Evolutionary conservation across 2,329 filamentous ascomycete genomes (phyloP), one percentile per base, ranked within the genome.

Genomic region (Graphilbum fragrans): DNA sequence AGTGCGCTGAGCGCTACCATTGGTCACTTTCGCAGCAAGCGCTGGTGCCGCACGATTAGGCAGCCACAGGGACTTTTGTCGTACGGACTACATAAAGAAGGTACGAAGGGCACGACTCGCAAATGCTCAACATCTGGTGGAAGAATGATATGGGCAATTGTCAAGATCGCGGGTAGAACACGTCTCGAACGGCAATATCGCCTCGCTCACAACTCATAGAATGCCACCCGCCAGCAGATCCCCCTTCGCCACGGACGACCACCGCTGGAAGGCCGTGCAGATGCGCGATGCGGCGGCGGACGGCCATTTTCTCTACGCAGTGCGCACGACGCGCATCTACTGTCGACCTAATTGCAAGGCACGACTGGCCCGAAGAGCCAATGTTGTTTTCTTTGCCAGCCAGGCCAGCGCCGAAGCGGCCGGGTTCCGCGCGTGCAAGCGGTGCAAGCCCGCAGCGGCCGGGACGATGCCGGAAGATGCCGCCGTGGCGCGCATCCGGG

Each of bases 331-430:
- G n/a, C 57, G 59, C 45, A 62, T 68, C 44, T 80, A 75, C 57
- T 80, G 77, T 53, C 67, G 75, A 2, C 74, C 76, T 2, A 73
- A 66, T 18, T 81, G 77, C 53, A 68, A 70, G 16, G 72, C 73
- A 2, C 67, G 77, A 0, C 66, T 80, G 12, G 74, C 77, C 2
- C 67, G 75, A 2, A 67, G 75, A 36, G 69, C 72, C 38, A 81
- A 81, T 38, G 66, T 80, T 4, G 54, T 57, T 2, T 81, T 78
- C 56, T 76, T 66, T 55, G 53, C 64, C 16, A 63, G 58, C 0
- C 51, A 62, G 0, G 45, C 52, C 1, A 60, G 67, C 23, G 77
- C 77, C 2, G 56, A 58, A 34, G 47, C 49, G 1, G 65, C 58
- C 6, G 67, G 74, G 2, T 79, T 66, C 50, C 62, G 74, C 20